Conservation (phyloP, 2,329 filamentous ascomycete genomes). For the Xylariaceae sp. region DNA sequence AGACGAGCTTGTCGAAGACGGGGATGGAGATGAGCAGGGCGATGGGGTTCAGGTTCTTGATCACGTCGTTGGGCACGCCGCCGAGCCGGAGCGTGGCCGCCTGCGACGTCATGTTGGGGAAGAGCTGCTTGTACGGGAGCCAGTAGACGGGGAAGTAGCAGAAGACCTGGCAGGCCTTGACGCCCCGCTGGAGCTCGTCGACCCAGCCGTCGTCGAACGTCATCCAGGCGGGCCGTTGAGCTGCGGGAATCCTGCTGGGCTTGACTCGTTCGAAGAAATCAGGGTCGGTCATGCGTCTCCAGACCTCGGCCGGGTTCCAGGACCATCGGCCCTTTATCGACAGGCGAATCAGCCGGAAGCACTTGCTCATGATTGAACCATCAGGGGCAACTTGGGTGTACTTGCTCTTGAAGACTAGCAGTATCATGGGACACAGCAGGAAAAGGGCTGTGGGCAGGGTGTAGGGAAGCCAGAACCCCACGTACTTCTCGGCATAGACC, state of each 20-base stretch:
- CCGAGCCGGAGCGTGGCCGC: conserved; percentile 49
- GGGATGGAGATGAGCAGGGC: conserved; percentile 61
- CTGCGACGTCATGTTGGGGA: conserved; percentile 59
- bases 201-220: conserved; percentile 65
- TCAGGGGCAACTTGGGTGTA: conserved; percentile 47
- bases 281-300: conserved; percentile 27
- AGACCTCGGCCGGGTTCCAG: conserved; percentile 45
- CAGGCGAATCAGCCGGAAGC: conserved; percentile 51
- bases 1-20: conserved; percentile 52
- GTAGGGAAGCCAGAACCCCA: conserved; percentile 56
- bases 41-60: conserved; percentile 62
- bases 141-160: conserved; percentile 57
- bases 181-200: conserved; percentile 60
- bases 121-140: conserved; percentile 59
- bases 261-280: conserved; percentile 62
- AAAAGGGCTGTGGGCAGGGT: conserved; percentile 48
- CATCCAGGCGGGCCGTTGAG: conserved; percentile 57
- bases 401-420: conserved; percentile 38
- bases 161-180: conserved; percentile 55
- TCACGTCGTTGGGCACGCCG: conserved; percentile 62
- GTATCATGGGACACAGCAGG: conserved; percentile 46
- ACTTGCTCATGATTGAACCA: conserved; percentile 61
- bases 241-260: conserved; percentile 52
- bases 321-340: conserved; percentile 59
- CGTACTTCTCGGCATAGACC: conserved; percentile 60